Base-by-base conservation (phyloP, 257 asterid species). In the Nicotiana paniculata region DNA sequence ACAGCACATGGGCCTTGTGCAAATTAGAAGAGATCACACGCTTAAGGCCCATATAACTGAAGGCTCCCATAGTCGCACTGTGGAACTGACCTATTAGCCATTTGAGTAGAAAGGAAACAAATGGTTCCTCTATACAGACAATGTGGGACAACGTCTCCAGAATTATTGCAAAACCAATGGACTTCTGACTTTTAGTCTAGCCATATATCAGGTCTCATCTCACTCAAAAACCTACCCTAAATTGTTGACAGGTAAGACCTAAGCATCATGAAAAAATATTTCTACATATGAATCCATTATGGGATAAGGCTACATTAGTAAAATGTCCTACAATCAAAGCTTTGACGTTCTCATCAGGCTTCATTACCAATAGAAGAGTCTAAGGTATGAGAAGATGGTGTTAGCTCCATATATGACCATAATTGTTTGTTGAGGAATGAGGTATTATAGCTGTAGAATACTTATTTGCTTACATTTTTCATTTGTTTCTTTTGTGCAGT, bases 51-150 rank as follows among this genome's bases (percentile, higher is more conserved):
- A 58, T 70, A 18, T 70, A 5, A 70, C 33, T 9, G 55, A 68
- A 68, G 55, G 32, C 17, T 35, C 77, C 18, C 28, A 37, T 9
- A 37, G 55, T n/a, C 9, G 55, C 55, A 37, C 11, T 35, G 15
- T 9, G 5, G 3, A 62, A 62, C 32, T 61, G 66, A 10, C 33
- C 68, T 24, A 32, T 62, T 62, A 62, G 17, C 32, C 55, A 43
- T 43, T 39, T 70, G 77, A 70, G 77, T n/a, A 69, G 77, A 37
- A 37, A 68, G 77, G 77, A 39, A 21, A 69, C 57, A 69, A 69
- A 30, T 18, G 17, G 58, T 21, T 43, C 58, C 77, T 12, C 58
- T 70, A 17, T 66, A 33, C 72, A 32, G 79, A 74, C 21, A 74
- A 48, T 13, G 5, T 24, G 51, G 79, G 61, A 48, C 28, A 74